These are phyloP conservation scores for Alnus rubra DNA, from an alignment of 306 rosid genomes.

Conservation along the genomic window DNA sequence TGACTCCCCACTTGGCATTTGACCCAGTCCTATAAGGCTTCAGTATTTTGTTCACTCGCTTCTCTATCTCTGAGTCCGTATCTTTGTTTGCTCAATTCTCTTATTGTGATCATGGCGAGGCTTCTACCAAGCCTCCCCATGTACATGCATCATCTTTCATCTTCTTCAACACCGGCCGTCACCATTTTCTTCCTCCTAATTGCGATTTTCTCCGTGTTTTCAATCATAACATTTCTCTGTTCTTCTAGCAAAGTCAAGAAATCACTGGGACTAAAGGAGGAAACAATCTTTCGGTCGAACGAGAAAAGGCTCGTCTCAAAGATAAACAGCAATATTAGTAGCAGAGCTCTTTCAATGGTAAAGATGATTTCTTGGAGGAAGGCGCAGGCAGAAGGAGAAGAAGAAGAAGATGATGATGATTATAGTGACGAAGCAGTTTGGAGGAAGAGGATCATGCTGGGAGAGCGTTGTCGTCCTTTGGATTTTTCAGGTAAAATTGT, in stretches of 20 bases:
- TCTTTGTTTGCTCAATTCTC: background rate
- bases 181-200: conserved; percentile 25
- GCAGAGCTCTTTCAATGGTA: conserved; percentile 49
- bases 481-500: conserved; percentile 51
- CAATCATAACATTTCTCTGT: conserved; percentile 39
- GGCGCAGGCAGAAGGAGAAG: conserved; percentile 30
- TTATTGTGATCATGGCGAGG: conserved; percentile 38
- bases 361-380: conserved; percentile 62
- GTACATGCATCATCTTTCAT: conserved; percentile 14
- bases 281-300: background rate
- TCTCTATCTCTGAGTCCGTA: too few relatives aligned
- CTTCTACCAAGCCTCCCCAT: conserved; percentile 10
- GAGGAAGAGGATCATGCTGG: conserved; percentile 75
- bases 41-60: background rate
- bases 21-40: background rate
- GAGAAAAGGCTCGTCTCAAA: conserved; percentile 34
- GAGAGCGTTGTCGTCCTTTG: conserved; percentile 70
- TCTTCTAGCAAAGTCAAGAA: conserved; percentile 39
- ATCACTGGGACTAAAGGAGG: conserved; percentile 9
- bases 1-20: background rate
- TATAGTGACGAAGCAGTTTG: conserved; percentile 51
- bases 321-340: conserved; percentile 38
- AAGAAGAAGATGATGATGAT: background rate
- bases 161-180: conserved; percentile 10
- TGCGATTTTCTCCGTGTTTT: conserved; percentile 20